Evolutionary conservation across 1,139 yeast species (phyloP).

Genomic region (Lodderomyces orthopsilosis): DNA sequence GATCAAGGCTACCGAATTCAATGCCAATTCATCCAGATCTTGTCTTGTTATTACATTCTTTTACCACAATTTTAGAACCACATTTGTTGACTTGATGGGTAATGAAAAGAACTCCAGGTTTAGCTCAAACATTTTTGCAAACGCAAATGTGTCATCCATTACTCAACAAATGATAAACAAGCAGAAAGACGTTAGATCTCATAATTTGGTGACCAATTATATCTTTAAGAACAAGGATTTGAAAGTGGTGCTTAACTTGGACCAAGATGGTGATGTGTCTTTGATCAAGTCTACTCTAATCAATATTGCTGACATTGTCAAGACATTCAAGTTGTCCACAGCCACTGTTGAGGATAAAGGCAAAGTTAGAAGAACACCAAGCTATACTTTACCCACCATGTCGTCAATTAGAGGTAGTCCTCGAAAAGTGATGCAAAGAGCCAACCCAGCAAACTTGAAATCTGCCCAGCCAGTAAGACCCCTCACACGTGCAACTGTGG

Average conservation of each 20-base stretch:
- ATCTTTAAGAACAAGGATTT: slow-evolving; percentile 23
- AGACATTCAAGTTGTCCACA: slow-evolving; percentile 16
- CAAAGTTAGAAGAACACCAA: slow-evolving; percentile 17
- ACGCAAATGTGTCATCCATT: slow-evolving; percentile 28
- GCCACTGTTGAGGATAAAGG: neutral
- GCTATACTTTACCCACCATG: slow-evolving; percentile 33
- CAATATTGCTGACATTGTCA: slow-evolving; percentile 26
- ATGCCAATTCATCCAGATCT: slow-evolving; percentile 25
- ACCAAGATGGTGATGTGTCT: slow-evolving; percentile 25
- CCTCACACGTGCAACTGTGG: neutral
- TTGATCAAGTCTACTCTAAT: slow-evolving; percentile 27
- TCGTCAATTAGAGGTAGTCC: slow-evolving; percentile 14
- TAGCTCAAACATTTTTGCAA: slow-evolving; percentile 23
- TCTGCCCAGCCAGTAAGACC: slow-evolving; percentile 5
- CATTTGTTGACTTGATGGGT: slow-evolving; percentile 34
- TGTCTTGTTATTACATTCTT: slow-evolving; percentile 27
- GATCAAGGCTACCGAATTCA: slow-evolving; percentile 21
- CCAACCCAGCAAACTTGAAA: neutral
- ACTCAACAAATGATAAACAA: slow-evolving; percentile 22
- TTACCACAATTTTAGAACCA: slow-evolving; percentile 19
- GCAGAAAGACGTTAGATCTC: slow-evolving; percentile 18
- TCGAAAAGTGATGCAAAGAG: slow-evolving; percentile 7
- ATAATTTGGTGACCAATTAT: slow-evolving; percentile 28
- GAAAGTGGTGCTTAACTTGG: slow-evolving; percentile 28
- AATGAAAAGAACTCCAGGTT: slow-evolving; percentile 20